phyloP scores from a whole-genome alignment of 2,329 filamentous ascomycete genomes.

The Tricladium varicosporioides region DNA sequence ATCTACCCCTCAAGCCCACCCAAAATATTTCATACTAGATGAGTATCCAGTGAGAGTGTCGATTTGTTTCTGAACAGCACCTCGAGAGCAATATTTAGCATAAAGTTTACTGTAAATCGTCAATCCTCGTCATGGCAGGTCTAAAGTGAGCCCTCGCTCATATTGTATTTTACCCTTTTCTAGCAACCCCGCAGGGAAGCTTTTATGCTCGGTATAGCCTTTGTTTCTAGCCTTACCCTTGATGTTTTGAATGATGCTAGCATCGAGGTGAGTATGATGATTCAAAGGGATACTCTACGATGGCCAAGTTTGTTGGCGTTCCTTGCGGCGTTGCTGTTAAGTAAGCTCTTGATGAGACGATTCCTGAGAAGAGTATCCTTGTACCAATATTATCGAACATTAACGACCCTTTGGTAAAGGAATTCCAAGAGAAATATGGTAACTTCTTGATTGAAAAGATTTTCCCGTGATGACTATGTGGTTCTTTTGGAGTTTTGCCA shows the following conservation, averaged over 20 bases:
- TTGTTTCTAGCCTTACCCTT: slow-evolving; percentile 56
- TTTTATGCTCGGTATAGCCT: slow-evolving; percentile 50
- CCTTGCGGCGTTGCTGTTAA: slow-evolving; percentile 53
- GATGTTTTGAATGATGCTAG: slow-evolving; percentile 56
- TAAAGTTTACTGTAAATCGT: no score
- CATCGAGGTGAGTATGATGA: slow-evolving; percentile 43
- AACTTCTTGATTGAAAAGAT: background rate
- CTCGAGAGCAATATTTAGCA: no score
- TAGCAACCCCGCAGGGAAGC: slow-evolving; percentile 34
- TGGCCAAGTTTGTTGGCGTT: background rate
- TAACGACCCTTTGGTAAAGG: slow-evolving; percentile 68
- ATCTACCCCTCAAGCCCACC: slow-evolving; percentile 20
- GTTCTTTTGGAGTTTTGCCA: background rate
- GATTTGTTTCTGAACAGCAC: no score
- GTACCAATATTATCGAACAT: slow-evolving; percentile 72
- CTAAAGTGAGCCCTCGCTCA: slow-evolving; percentile 19
- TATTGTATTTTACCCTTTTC: background rate
- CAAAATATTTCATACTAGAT: slow-evolving; percentile 17
- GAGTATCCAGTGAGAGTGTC: slow-evolving; percentile 18
- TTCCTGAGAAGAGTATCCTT: slow-evolving; percentile 67
- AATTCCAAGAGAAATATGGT: slow-evolving; percentile 46
- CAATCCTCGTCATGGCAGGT: slow-evolving; percentile 22
- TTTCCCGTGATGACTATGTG: background rate
- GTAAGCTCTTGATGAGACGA: slow-evolving; percentile 70
- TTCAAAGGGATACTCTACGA: background rate